Percentiles rank a stretch among this genome's conserved stretches.
Evolutionary conservation across 495 filamentous ascomycete species (phyloP).

Genomic region (Bombardia bombarda): DNA sequence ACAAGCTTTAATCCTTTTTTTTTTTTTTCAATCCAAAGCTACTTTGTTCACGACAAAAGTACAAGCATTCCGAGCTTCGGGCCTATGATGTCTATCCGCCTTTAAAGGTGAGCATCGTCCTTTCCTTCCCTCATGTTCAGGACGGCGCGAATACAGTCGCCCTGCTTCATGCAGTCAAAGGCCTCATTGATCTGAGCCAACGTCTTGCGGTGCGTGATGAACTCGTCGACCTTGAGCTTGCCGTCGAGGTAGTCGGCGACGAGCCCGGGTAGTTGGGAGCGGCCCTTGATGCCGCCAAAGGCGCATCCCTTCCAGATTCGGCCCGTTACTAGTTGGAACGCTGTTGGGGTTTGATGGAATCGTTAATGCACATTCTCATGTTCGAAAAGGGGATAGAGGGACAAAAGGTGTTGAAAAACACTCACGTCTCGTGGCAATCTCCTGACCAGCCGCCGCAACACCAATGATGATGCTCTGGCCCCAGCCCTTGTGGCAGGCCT

Average conservation of each 20-base stretch:
- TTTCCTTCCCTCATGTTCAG: conserved; percentile 44
- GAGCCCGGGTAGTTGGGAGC: conserved; percentile 79
- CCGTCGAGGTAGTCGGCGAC: conserved; percentile 86
- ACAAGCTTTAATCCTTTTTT: too few relatives aligned
- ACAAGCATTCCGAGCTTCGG: too few relatives aligned
- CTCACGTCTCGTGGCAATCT: conserved; percentile 93
- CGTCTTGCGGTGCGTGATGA: conserved; percentile 91
- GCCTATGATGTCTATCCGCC: too few relatives aligned
- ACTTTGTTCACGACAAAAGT: too few relatives aligned
- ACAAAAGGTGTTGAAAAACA: conserved; percentile 16
- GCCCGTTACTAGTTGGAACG: conserved; percentile 97
- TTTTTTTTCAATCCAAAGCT: too few relatives aligned
- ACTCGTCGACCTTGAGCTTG: conserved; percentile 96
- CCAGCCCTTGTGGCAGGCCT: conserved; percentile 99
- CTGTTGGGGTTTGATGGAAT: too few relatives aligned
- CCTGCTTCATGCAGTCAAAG: conserved; percentile 89
- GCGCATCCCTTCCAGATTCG: conserved; percentile 97
- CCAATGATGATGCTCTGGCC: conserved; percentile 97
- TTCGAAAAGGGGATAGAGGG: too few relatives aligned
- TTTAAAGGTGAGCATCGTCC: background rate
- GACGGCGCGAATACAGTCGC: conserved; percentile 90
- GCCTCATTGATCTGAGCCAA: conserved; percentile 77
- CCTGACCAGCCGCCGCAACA: conserved; percentile 94
- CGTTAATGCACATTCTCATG: too few relatives aligned
- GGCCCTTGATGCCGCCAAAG: conserved; percentile 97